A percentile compares a stretch with the other conserved stretches of the same genome.
phyloP scores from a whole-genome alignment of 495 filamentous ascomycete species.

The Penicillium manginii region DNA sequence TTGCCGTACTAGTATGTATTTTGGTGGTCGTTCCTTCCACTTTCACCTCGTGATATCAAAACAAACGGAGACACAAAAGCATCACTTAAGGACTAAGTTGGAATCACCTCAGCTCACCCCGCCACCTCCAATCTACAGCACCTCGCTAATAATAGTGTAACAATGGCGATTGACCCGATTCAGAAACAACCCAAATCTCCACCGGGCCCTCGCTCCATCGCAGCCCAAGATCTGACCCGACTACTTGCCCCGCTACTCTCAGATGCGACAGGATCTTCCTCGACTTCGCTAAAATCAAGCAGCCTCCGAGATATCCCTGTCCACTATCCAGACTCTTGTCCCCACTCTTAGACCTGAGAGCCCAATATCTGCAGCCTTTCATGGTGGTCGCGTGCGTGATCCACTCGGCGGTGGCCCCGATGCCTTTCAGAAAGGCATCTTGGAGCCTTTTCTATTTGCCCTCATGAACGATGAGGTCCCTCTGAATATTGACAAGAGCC shows the following conservation, averaged over 20 bases:
- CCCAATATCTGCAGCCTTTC: neutral
- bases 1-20: too few species aligned
- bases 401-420: slow-evolving; percentile 16
- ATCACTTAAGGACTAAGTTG: too few species aligned
- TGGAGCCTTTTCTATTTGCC: neutral
- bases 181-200: neutral
- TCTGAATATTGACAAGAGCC: neutral
- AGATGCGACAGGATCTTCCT: neutral
- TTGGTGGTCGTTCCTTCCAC: too few species aligned
- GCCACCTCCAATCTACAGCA: too few species aligned
- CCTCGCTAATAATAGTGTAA: neutral
- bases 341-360: neutral
- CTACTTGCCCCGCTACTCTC: neutral
- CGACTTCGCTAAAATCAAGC: neutral
- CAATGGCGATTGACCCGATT: neutral
- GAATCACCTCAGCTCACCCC: too few species aligned
- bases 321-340: neutral
- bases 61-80: too few species aligned
- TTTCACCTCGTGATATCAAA: too few species aligned
- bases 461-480: slow-evolving; percentile 5
- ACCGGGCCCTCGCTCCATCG: neutral
- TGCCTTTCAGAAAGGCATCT: slow-evolving; percentile 16
- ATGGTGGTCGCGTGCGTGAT: slow-evolving; percentile 8
- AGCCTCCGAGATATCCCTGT: neutral
- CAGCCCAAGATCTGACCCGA: neutral